These are phyloP conservation scores for Phyllachora maydis DNA, from an alignment of 2,329 filamentous ascomycete species.

Conservation along the genomic window DNA sequence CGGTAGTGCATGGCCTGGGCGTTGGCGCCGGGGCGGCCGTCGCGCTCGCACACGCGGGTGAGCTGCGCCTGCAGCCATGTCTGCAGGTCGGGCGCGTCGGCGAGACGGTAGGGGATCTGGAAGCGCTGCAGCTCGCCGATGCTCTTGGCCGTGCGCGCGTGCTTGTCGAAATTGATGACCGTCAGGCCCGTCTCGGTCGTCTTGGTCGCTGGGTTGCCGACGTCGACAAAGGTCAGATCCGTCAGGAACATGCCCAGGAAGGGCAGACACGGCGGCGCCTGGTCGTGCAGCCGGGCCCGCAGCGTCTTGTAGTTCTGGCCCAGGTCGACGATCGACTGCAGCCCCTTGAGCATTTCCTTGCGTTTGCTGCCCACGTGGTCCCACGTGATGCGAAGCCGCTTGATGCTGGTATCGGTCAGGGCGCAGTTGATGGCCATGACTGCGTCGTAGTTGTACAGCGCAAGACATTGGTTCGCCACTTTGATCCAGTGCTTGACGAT, in stretches of 20 bases:
- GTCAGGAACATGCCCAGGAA: slow-evolving; percentile 95
- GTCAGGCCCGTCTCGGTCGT: slow-evolving; percentile 44
- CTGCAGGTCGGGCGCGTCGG: slow-evolving; percentile 71
- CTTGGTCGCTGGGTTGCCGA: slow-evolving; percentile 75
- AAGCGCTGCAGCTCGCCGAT: slow-evolving; percentile 92
- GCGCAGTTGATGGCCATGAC: slow-evolving; percentile 95
- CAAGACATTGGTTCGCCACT: slow-evolving; percentile 66
- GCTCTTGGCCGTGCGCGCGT: slow-evolving; percentile 82
- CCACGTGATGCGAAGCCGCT: slow-evolving; percentile 79
- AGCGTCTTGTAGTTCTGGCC: slow-evolving; percentile 81
- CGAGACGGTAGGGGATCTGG: slow-evolving; percentile 77
- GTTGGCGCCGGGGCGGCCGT: slow-evolving; percentile 21
- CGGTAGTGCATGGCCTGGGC: slow-evolving; percentile 51
- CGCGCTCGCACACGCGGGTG: slow-evolving; percentile 44
- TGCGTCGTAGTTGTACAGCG: slow-evolving; percentile 88
- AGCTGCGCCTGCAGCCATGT: slow-evolving; percentile 81
- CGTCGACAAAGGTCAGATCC: slow-evolving; percentile 87
- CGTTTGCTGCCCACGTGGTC: slow-evolving; percentile 70
- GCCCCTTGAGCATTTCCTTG: slow-evolving; percentile 54
- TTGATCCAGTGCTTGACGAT: slow-evolving; percentile 99
- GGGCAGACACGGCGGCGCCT: slow-evolving; percentile 79
- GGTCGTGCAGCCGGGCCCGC: slow-evolving; percentile 62
- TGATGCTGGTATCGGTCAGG: slow-evolving; percentile 78
- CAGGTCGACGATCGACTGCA: slow-evolving; percentile 74
- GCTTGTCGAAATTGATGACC: slow-evolving; percentile 97